Percentiles rank a stretch among this genome's conserved stretches.
phyloP scores from a whole-genome alignment of 805 yeast species.

The Trichomonascus vanleenenianus region DNA sequence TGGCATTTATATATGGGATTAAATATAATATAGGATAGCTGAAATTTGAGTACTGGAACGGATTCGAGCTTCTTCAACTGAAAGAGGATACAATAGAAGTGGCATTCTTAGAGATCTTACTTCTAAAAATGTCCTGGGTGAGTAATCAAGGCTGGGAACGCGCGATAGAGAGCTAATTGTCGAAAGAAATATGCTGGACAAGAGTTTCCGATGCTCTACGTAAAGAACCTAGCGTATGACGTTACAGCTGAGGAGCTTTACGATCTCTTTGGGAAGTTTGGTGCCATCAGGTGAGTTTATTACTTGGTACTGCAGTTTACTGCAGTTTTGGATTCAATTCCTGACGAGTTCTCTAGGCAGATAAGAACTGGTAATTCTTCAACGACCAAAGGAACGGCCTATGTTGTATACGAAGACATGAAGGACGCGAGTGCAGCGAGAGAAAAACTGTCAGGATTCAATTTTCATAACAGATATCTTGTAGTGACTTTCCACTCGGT shows the following conservation, averaged over 20 bases:
- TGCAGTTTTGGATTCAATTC: neutral
- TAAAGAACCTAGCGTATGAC: constrained; percentile 51
- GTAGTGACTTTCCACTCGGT: constrained; percentile 43
- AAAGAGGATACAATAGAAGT: too few relatives aligned
- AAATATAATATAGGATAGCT: too few relatives aligned
- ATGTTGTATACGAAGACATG: constrained; percentile 44
- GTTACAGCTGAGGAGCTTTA: constrained; percentile 40
- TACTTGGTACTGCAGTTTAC: too few relatives aligned
- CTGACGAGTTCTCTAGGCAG: constrained; percentile 30
- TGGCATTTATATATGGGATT: too few relatives aligned
- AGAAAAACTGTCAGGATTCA: constrained; percentile 51
- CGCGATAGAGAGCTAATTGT: neutral
- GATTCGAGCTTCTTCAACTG: too few relatives aligned
- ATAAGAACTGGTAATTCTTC: constrained; percentile 37
- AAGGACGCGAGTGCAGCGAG: constrained; percentile 43
- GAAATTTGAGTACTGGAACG: too few relatives aligned
- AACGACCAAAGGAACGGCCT: constrained; percentile 45
- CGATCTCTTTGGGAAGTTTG: constrained; percentile 46
- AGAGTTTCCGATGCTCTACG: constrained; percentile 34
- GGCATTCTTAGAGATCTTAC: too few relatives aligned
- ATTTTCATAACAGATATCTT: constrained; percentile 50
- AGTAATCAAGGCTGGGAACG: neutral
- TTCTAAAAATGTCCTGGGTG: neutral
- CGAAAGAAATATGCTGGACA: neutral
- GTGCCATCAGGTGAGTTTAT: constrained; percentile 35